Conservation (phyloP, 179 eudicot genomes). For the Silene coronaria region DNA sequence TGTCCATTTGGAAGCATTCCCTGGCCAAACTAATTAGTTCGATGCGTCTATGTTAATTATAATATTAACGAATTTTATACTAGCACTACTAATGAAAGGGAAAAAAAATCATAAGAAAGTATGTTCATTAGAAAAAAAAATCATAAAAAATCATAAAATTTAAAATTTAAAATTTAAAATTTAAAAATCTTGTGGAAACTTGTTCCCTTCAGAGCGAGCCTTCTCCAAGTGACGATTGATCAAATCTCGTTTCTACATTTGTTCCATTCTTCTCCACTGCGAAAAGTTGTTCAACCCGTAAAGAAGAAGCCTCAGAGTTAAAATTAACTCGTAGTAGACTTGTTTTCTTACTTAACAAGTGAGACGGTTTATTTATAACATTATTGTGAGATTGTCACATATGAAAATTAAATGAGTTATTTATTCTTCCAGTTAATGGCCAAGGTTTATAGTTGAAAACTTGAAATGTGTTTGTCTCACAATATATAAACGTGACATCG, state of each 20-base stretch:
- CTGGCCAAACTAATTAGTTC: too few species aligned
- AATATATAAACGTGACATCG: neutral
- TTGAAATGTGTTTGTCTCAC: neutral
- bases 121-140: too few species aligned
- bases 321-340: neutral
- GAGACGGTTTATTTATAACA: neutral
- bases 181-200: too few species aligned
- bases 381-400: too few species aligned
- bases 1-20: too few species aligned
- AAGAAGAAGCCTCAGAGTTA: neutral
- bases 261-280: constrained; percentile 59
- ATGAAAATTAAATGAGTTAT: neutral
- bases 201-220: constrained; percentile 54
- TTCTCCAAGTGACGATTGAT: constrained; percentile 63
- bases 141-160: too few species aligned
- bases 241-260: constrained; percentile 71
- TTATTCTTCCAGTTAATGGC: neutral
- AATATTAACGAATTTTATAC: too few species aligned
- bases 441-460: neutral
- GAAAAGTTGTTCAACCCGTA: constrained; percentile 69
- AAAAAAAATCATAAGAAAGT: too few species aligned
- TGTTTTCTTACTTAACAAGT: neutral
- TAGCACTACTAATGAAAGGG: too few species aligned
- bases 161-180: too few species aligned
- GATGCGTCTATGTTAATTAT: too few species aligned